Evolutionary conservation across 202 grass and related monocot species (phyloP).

Genomic region (Carex arenaria): DNA sequence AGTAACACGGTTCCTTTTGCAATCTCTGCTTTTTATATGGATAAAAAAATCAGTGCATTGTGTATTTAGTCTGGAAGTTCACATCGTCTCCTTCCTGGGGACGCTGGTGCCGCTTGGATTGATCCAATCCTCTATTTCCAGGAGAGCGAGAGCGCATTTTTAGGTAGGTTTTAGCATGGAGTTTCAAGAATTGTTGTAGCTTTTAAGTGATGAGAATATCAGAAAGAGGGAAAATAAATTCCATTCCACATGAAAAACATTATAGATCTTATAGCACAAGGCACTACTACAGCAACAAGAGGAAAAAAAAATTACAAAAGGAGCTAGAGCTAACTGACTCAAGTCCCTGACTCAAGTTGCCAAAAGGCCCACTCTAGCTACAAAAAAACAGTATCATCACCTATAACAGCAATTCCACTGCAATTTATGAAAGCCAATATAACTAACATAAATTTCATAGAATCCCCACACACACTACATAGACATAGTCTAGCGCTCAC

Average conservation of each 20-base stretch:
- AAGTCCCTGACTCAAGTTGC: conserved; percentile 16
- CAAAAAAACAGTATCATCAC: conserved; percentile 17
- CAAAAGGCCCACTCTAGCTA: conserved; percentile 15
- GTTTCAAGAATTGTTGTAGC: too few relatives aligned
- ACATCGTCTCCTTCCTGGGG: too few relatives aligned
- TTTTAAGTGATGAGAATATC: not conserved
- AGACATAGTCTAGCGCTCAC: conserved; percentile 43
- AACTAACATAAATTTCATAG: conserved; percentile 12
- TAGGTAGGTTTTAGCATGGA: too few relatives aligned
- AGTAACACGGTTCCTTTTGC: not conserved
- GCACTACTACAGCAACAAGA: conserved; percentile 4
- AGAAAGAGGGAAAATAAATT: not conserved
- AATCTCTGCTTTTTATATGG: not conserved
- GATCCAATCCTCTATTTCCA: too few relatives aligned
- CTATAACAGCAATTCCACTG: not conserved
- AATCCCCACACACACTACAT: conserved; percentile 8
- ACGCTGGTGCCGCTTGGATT: too few relatives aligned
- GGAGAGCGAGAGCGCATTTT: too few relatives aligned
- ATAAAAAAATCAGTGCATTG: too few relatives aligned
- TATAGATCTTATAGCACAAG: not conserved
- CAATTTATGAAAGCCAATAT: conserved; percentile 18
- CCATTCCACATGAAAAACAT: not conserved
- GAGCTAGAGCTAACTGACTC: conserved; percentile 15
- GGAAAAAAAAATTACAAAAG: conserved; percentile 6
- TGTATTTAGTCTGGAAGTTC: too few relatives aligned